phyloP scores from a whole-genome alignment of 2,329 filamentous ascomycete species.

The Sporothrix schenckii region DNA sequence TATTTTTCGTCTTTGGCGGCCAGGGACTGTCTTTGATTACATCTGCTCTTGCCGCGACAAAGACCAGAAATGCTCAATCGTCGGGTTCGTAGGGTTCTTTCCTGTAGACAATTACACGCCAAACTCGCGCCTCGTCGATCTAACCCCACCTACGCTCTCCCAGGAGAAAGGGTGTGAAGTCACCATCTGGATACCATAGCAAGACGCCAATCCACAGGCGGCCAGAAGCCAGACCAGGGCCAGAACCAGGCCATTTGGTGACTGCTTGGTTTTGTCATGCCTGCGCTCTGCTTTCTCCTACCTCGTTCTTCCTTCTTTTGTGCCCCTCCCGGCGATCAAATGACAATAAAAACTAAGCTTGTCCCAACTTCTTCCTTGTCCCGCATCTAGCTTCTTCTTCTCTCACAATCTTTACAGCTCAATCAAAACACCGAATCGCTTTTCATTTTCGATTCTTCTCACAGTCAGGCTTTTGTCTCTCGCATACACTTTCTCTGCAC shows the following conservation, averaged over 20 bases:
- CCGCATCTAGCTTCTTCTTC: slow-evolving; percentile 1
- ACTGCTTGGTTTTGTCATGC: slow-evolving; percentile 16
- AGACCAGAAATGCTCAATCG: not conserved
- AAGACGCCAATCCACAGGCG: not conserved
- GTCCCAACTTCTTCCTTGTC: not conserved
- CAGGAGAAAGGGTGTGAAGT: slow-evolving; percentile 18
- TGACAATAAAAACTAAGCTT: slow-evolving; percentile 20
- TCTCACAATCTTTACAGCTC: not conserved
- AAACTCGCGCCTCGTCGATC: slow-evolving; percentile 14
- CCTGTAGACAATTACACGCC: not conserved
- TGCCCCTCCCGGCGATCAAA: slow-evolving; percentile 1
- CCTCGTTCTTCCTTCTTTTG: slow-evolving; percentile 20
- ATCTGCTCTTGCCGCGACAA: slow-evolving; percentile 17
- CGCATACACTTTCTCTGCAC: not conserved
- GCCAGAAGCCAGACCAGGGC: slow-evolving; percentile 3
- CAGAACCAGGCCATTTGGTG: not conserved
- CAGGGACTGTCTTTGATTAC: slow-evolving; percentile 10
- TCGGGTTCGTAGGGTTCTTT: not conserved
- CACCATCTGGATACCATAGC: slow-evolving; percentile 17
- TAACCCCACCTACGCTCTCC: slow-evolving; percentile 14
- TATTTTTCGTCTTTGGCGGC: not conserved
- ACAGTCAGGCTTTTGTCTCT: not conserved
- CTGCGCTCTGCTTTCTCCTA: not conserved
- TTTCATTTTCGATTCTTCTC: not conserved
- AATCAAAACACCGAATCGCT: not conserved